Conservation (phyloP, 345 rosid species). For the Arabidopsis arenosa region DNA sequence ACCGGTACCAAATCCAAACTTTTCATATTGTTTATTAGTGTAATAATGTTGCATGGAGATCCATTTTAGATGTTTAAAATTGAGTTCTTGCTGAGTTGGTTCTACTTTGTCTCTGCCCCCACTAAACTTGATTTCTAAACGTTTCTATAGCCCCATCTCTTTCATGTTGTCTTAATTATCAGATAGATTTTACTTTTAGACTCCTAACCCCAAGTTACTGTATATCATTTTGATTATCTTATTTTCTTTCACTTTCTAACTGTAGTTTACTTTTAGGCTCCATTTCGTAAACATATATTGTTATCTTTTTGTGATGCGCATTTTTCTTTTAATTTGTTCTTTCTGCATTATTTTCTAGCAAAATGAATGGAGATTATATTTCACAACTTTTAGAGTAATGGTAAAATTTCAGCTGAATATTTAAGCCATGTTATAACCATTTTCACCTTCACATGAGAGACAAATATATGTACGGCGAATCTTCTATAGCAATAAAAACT, state of each 20-base stretch:
- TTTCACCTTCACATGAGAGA: neutral
- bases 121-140: neutral
- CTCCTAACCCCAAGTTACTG: neutral
- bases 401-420: no score
- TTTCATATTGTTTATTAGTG: neutral
- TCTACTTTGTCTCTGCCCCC: slow-evolving; percentile 21
- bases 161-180: neutral
- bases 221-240: neutral
- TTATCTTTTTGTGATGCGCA: neutral
- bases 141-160: neutral
- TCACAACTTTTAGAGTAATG: no score
- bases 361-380: neutral
- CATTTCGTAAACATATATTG: neutral
- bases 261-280: neutral
- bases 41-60: neutral
- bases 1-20: slow-evolving; percentile 9
- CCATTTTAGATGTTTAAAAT: neutral
- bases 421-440: neutral
- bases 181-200: neutral
- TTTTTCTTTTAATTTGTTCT: neutral
- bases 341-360: neutral
- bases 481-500: neutral
- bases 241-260: neutral
- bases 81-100: slow-evolving; percentile 4
- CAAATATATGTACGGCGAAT: neutral